Conservation (phyloP, 177 flowering plant species). For the Vitis hybrid region DNA sequence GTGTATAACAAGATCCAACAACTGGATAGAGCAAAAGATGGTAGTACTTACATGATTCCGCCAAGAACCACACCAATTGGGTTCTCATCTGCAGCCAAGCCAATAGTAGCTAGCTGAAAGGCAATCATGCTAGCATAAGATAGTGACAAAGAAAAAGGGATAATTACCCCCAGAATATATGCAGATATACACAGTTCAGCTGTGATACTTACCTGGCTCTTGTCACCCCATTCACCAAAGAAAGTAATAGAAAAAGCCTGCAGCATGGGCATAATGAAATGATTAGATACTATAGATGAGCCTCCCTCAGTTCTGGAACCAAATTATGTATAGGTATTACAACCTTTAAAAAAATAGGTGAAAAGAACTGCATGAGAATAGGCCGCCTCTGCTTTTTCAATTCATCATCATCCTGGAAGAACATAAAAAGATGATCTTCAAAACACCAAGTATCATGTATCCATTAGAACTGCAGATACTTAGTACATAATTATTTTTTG, state of each 20-base stretch:
- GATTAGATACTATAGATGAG: neutral
- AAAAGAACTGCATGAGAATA: slow-evolving; percentile 72
- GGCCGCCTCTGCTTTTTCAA: slow-evolving; percentile 71
- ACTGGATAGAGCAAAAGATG: too few species aligned
- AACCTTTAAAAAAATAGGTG: slow-evolving; percentile 95
- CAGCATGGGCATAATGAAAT: slow-evolving; percentile 10
- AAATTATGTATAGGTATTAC: neutral
- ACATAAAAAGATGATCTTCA: slow-evolving; percentile 3
- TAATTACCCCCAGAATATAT: neutral
- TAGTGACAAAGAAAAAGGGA: slow-evolving; percentile 6
- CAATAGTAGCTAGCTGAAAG: slow-evolving; percentile 92
- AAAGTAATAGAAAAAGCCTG: slow-evolving; percentile 98
- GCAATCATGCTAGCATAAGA: slow-evolving; percentile 14
- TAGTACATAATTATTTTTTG: too few species aligned
- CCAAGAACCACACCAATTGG: slow-evolving; percentile 96
- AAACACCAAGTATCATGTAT: neutral
- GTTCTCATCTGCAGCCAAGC: slow-evolving; percentile 96
- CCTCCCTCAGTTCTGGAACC: neutral
- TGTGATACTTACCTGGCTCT: slow-evolving; percentile 75
- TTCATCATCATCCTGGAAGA: slow-evolving; percentile 71
- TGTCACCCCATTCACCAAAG: slow-evolving; percentile 99
- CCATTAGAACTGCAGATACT: neutral
- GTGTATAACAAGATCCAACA: neutral
- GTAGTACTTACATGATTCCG: slow-evolving; percentile 72
- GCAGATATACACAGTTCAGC: neutral